phyloP scores from a whole-genome alignment of 106 monocot genomes.

The Amphibolis antarctica region DNA sequence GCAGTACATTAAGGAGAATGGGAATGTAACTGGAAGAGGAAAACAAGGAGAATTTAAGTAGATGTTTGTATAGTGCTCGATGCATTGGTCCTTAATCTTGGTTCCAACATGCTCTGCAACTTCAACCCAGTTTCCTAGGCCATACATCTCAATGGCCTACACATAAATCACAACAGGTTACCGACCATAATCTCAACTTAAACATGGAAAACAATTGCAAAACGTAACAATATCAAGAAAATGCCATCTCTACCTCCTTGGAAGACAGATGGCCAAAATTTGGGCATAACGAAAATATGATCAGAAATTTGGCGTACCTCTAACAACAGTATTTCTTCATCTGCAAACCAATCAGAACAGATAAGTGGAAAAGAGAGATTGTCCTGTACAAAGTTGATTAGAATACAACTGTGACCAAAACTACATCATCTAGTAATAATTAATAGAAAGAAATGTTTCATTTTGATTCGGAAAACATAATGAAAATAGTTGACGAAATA shows the following conservation, averaged over 20 bases:
- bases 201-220: background rate
- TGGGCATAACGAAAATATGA: background rate
- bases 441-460: background rate
- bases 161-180: background rate
- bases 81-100: constrained; percentile 75
- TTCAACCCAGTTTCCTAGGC: constrained; percentile 92
- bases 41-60: constrained; percentile 91
- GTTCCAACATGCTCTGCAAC: constrained; percentile 99
- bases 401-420: background rate
- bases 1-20: background rate
- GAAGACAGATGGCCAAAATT: background rate
- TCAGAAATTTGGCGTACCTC: constrained; percentile 36
- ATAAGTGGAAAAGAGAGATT: constrained; percentile 85
- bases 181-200: background rate
- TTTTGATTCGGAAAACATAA: background rate
- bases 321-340: constrained; percentile 87
- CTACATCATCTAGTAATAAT: background rate
- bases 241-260: background rate
- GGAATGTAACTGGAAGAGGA: constrained; percentile 59
- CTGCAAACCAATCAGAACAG: constrained; percentile 87
- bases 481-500: too few relatives aligned
- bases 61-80: constrained; percentile 71
- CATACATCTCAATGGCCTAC: constrained; percentile 96
- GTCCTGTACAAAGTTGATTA: constrained; percentile 35
- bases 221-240: background rate